A percentile compares a stretch with the other conserved stretches of the same genome.
Evolutionary conservation across 345 rosid species (phyloP).

Genomic region (Rhodamnia rubescens): DNA sequence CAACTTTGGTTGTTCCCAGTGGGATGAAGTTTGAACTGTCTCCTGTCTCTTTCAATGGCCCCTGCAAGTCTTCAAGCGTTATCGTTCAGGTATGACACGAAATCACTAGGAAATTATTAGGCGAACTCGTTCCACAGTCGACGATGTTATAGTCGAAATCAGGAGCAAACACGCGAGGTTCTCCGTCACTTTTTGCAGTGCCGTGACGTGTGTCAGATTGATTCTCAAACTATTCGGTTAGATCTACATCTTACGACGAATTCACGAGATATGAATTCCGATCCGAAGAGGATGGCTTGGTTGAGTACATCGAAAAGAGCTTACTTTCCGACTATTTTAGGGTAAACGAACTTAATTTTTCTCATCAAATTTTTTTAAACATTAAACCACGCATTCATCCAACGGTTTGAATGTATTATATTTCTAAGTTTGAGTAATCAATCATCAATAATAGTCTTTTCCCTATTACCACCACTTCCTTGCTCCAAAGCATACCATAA

Average conservation of each 20-base stretch:
- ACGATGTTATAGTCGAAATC: background rate
- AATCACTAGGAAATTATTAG: background rate
- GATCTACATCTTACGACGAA: background rate
- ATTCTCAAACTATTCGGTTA: background rate
- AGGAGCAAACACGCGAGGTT: rapidly evolving
- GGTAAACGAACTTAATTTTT: background rate
- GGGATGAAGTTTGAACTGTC: slow-evolving; percentile 6
- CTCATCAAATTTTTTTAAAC: background rate
- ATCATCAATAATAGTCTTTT: background rate
- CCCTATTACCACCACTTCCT: background rate
- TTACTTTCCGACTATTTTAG: background rate
- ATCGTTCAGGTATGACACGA: background rate
- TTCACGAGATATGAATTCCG: background rate
- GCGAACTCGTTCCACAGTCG: background rate
- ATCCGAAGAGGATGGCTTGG: background rate
- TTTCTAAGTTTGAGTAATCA: background rate
- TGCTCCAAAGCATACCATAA: background rate
- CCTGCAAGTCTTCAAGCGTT: slow-evolving; percentile 10
- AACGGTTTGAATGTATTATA: background rate
- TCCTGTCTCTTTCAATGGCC: slow-evolving; percentile 9
- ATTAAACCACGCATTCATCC: background rate
- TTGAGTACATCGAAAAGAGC: background rate
- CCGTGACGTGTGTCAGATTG: background rate
- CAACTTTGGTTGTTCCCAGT: slow-evolving; percentile 6
- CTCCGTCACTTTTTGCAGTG: background rate